These are phyloP conservation scores for Thamnidium elegans DNA, from an alignment of 192 early-diverging fungal genomes.

Conservation along the genomic window DNA sequence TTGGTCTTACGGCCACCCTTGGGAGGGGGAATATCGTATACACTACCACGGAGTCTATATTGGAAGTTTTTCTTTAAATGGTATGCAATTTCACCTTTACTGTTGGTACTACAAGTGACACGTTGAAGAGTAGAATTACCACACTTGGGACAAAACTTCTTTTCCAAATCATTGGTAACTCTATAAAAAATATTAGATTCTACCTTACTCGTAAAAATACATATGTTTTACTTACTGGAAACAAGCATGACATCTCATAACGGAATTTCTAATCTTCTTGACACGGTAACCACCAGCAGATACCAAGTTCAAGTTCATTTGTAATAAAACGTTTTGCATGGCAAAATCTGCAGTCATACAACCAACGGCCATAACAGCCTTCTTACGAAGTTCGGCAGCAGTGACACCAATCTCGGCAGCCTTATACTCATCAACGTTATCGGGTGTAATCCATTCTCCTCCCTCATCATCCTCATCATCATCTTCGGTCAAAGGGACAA, in stretches of 20 bases:
- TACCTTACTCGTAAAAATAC: background rate
- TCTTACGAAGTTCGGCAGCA: conserved; percentile 34
- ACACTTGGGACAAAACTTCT: conserved; percentile 91
- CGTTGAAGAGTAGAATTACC: conserved; percentile 86
- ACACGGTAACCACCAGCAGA: conserved; percentile 82
- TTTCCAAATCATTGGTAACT: conserved; percentile 80
- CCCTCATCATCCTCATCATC: conserved; percentile 50
- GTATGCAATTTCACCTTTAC: conserved; percentile 73
- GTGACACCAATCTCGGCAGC: conserved; percentile 53
- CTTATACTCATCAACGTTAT: conserved; percentile 75
- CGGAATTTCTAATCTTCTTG: conserved; percentile 77
- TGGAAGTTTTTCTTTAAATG: conserved; percentile 90
- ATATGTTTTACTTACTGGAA: conserved; percentile 57
- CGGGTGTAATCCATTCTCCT: conserved; percentile 93
- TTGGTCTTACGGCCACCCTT: conserved; percentile 74
- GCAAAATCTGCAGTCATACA: conserved; percentile 93
- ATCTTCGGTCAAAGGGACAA: conserved; percentile 27
- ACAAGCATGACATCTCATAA: conserved; percentile 93
- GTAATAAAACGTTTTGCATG: conserved; percentile 95
- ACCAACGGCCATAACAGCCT: conserved; percentile 64
- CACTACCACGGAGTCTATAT: conserved; percentile 85
- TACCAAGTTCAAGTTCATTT: conserved; percentile 86
- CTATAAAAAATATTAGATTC: conserved; percentile 31
- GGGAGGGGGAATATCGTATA: conserved; percentile 82
- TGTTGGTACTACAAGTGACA: conserved; percentile 75